phyloP scores from a whole-genome alignment of 768 basidiomycete genomes.

The Omphalotus guepiniiformis region DNA sequence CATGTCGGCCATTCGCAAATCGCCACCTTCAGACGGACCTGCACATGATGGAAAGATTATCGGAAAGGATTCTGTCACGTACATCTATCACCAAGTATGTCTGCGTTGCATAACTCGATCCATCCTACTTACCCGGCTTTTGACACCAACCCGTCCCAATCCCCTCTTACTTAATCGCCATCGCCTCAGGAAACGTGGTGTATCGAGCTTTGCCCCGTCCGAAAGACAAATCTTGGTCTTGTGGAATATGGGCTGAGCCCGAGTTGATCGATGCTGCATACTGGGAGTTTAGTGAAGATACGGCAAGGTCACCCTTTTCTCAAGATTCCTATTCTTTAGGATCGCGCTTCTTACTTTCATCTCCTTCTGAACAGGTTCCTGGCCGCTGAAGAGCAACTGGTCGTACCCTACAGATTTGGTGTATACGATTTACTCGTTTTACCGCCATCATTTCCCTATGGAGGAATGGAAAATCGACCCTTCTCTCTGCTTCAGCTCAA shows the following conservation, averaged over 20 bases:
- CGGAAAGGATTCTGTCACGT: constrained; percentile 70
- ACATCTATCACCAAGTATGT: constrained; percentile 73
- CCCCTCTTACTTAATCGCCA: constrained; percentile 89
- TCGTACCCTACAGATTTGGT: constrained; percentile 75
- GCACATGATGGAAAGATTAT: constrained; percentile 70
- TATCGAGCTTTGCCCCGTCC: constrained; percentile 63
- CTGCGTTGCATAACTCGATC: too few relatives aligned
- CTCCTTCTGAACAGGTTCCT: constrained; percentile 53
- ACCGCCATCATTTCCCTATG: constrained; percentile 91
- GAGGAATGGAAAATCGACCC: constrained; percentile 63
- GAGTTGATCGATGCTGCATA: constrained; percentile 70
- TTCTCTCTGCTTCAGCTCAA: background rate
- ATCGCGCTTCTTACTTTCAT: background rate
- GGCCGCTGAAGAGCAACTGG: constrained; percentile 67
- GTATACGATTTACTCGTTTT: constrained; percentile 88
- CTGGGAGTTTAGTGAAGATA: constrained; percentile 89
- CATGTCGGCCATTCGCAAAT: constrained; percentile 77
- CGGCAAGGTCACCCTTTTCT: constrained; percentile 49
- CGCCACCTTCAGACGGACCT: constrained; percentile 67
- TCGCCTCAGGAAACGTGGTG: constrained; percentile 79
- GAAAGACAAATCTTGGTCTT: constrained; percentile 69
- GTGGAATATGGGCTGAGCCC: constrained; percentile 91
- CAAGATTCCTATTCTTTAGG: constrained; percentile 3
- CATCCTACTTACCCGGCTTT: background rate
- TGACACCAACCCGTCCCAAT: constrained; percentile 70